These are phyloP conservation scores for Phaeotremella skinneri DNA, from an alignment of 768 basidiomycete species.

Conservation along the genomic window DNA sequence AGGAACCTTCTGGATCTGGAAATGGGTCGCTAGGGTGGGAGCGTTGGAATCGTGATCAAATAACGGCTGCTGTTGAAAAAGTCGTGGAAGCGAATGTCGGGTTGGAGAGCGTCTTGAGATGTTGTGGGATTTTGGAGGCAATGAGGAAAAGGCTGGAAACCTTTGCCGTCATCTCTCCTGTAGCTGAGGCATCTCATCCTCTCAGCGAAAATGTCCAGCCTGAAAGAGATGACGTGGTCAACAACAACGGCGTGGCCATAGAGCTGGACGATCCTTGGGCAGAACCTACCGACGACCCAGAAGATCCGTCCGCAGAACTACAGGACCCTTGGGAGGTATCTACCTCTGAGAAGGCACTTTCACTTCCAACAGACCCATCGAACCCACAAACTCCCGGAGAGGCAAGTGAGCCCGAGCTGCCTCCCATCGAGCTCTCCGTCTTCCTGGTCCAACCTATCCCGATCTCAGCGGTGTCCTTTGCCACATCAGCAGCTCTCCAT, in stretches of 20 bases:
- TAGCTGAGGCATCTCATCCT: neutral
- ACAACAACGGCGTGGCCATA: constrained; percentile 3
- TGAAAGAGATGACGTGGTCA: neutral
- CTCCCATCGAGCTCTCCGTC: constrained; percentile 55
- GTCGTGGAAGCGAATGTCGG: neutral
- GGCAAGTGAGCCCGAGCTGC: constrained; percentile 5
- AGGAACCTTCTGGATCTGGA: neutral
- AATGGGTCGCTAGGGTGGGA: neutral
- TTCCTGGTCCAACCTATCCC: constrained; percentile 66
- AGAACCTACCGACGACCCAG: constrained; percentile 12
- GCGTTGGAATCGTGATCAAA: neutral
- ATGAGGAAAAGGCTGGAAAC: neutral
- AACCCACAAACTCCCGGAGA: neutral
- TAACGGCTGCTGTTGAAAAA: neutral
- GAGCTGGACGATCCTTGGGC: constrained; percentile 42
- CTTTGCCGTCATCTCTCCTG: neutral
- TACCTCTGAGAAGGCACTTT: neutral
- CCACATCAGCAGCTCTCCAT: constrained; percentile 61
- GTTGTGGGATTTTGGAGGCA: neutral
- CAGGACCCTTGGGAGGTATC: constrained; percentile 29
- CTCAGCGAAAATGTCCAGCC: neutral
- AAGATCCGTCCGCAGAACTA: neutral
- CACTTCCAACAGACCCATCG: neutral
- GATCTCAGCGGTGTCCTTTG: constrained; percentile 64
- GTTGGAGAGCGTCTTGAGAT: neutral